phyloP scores from a whole-genome alignment of 257 asterid species.

The Nyctanthes arbortristis region DNA sequence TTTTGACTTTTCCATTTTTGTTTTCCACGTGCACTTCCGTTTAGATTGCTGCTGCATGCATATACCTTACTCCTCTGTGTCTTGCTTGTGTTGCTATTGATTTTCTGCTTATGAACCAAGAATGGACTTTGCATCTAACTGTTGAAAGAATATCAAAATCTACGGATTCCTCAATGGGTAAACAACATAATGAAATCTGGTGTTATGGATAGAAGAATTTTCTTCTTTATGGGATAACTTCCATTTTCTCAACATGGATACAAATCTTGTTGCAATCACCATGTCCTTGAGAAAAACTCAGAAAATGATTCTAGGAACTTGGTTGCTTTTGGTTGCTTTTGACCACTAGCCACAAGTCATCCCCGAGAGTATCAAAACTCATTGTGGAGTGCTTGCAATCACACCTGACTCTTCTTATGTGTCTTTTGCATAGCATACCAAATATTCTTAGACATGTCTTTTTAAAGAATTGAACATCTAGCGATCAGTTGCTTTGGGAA shows the following conservation, averaged over 20 bases:
- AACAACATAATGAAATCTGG: not conserved
- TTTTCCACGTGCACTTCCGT: not conserved
- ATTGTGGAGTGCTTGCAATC: not conserved
- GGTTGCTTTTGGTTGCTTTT: no score
- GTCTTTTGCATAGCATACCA: not conserved
- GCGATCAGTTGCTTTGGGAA: no score
- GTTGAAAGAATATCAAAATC: not conserved
- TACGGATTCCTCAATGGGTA: not conserved
- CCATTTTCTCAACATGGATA: not conserved
- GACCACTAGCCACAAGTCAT: no score
- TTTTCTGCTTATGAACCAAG: no score
- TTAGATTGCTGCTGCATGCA: not conserved
- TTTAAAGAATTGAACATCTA: no score
- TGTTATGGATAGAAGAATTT: not conserved
- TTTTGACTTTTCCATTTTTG: not conserved
- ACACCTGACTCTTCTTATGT: not conserved
- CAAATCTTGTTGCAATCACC: not conserved
- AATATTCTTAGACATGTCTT: no score
- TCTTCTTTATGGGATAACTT: not conserved
- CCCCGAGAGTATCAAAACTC: not conserved
- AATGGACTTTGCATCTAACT: not conserved
- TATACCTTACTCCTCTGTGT: no score
- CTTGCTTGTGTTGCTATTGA: no score
- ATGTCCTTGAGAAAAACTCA: no score
- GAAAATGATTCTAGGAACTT: not conserved